phyloP scores from a whole-genome alignment of 768 basidiomycete species.

The Erythrobasidium yunnanense region DNA sequence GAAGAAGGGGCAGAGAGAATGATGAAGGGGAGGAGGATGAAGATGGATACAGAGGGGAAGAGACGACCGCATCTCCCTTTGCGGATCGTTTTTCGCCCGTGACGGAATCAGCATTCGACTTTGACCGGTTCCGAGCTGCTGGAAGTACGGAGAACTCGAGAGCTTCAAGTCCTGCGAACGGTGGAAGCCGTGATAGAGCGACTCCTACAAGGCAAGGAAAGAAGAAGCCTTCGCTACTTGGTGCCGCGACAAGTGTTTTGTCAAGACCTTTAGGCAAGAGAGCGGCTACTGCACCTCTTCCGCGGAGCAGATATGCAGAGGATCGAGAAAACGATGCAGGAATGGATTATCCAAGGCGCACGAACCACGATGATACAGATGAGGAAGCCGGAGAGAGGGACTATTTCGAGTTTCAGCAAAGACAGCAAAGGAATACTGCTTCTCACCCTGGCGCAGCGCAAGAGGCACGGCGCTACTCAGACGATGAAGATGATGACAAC shows the following conservation, averaged over 20 bases:
- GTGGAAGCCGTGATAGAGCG: not conserved
- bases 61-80: not conserved
- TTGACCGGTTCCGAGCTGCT: not conserved
- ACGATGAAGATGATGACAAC: slow-evolving; percentile 1
- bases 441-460: too few relatives aligned
- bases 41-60: not conserved
- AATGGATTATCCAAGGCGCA: not conserved
- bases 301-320: not conserved
- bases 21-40: not conserved
- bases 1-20: not conserved
- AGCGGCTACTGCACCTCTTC: not conserved
- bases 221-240: not conserved
- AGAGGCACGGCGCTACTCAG: not conserved
- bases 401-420: not conserved
- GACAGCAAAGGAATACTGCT: too few relatives aligned
- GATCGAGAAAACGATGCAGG: not conserved
- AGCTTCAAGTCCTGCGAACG: not conserved
- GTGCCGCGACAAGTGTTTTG: not conserved
- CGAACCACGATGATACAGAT: not conserved
- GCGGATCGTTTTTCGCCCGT: not conserved
- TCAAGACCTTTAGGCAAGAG: not conserved
- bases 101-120: not conserved
- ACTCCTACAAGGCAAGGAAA: not conserved
- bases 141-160: not conserved
- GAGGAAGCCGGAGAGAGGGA: not conserved